Evolutionary conservation across 2,329 filamentous ascomycete genomes (phyloP), one percentile per base, ranked within the genome.

Genomic region (Cadophora sp.): DNA sequence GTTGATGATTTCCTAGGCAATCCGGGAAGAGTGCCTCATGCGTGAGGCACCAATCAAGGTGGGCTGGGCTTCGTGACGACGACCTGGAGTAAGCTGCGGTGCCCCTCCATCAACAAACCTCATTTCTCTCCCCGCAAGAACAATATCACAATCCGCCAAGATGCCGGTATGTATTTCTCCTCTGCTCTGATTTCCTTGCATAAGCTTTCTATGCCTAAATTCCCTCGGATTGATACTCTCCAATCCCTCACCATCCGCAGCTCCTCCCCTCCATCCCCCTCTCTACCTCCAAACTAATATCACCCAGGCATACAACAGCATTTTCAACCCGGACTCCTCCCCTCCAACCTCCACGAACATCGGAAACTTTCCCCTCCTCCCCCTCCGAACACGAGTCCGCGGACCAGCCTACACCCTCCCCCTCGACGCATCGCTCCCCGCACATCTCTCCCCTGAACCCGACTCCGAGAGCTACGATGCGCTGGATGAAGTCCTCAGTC

Each of bases 381-480:
- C 96, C 1, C 91, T 99, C 64, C 94, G 96, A 76, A 98, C 96
- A 76, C 93, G 93, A 80, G 96, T 94, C 71, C 92, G 96, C 71
- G 96, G 96, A n/a, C 96, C 96, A 51, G 95, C 95, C 73, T 94
- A 96, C 82, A 91, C 92, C 60, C 90, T 99, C 33, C 88, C 88
- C 81, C 90, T 81, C 76, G 86, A 73, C 43, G 45, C 73, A 22
- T 71, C 72, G 6, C 80, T 86, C 47, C 78, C 82, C 43, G 75
- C 81, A 51, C 79, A 82, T 71, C 76, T 75, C 11, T 88, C 83
- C 74, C 90, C 84, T 75, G 93, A 97, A 79, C 91, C 94, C 59
- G 93, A 96, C 79, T 90, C 89, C 80, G 93, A 97, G 80, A 94
- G 91, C 76, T 98, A 98, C 85, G 96, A 99, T 83, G 92, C 96